Evolutionary conservation across 306 rosid genomes (phyloP), one percentile per base, ranked within the genome.

Genomic region (Casuarina equisetifolia): DNA sequence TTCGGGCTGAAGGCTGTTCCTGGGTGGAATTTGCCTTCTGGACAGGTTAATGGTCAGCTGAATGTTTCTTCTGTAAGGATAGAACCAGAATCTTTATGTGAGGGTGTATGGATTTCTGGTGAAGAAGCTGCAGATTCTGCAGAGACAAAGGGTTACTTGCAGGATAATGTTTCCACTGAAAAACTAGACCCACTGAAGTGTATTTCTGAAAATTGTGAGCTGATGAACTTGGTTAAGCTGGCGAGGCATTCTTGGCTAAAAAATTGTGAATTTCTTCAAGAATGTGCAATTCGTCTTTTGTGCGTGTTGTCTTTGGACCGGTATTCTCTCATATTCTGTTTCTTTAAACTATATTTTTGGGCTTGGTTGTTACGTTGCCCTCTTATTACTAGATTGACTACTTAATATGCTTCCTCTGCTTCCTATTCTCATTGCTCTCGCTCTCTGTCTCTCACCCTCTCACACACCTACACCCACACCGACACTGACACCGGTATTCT

Each of bases 221-320:
- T 89, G 78, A 76, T 86, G 93, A 90, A 84, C 82, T 74, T 84
- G 80, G 89, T 94, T 82, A 89, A 92, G 83, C 82, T 92, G 83
- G 88, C 92, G 67, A 89, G 96, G 88, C 90, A 86, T 86, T 90
- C 94, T 51, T 95, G 95, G 98, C 90, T 92, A 83, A 88, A 82
- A 79, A 95, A 95, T 86, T 88, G 79, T 62, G 92, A 86, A 83
- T 92, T 95, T 86, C 98, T 92, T 80, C 98, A 92, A 76, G 98
- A 95, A 71, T 95, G 97, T 81, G 92, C 90, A 50, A 88, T 95
- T 69, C 97, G 98, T 68, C 84, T 95, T 79, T 84, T 95, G 82
- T 95, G 98, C 74, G 93, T 95, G 51, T 74, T 95, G 88, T 88
- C 96, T 45, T 88, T 95, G 25, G 97, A 95, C 75, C 97, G 98